phyloP scores from a whole-genome alignment of 2,329 filamentous ascomycete species.

The Ceratocystis diversiconidia region DNA sequence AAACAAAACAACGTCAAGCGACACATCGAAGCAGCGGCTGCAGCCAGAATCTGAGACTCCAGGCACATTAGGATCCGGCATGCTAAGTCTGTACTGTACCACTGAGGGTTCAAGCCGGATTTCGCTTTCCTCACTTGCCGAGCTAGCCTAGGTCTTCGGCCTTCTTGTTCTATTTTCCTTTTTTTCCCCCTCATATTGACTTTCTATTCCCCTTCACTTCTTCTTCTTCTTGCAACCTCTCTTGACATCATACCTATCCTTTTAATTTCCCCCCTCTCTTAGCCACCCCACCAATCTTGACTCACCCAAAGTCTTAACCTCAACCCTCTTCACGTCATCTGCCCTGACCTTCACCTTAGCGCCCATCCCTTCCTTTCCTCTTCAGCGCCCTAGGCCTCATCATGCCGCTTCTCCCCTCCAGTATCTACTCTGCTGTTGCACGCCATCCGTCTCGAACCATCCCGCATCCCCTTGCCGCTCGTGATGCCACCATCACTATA shows the following conservation, averaged over 20 bases:
- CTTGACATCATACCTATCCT: background rate
- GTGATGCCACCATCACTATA: slow-evolving; percentile 17
- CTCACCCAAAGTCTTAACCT: background rate
- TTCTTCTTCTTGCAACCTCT: background rate
- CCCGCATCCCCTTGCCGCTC: slow-evolving; percentile 26
- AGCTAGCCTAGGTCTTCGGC: too few relatives aligned
- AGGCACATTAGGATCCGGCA: background rate
- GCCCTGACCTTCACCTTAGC: background rate
- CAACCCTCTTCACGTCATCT: background rate
- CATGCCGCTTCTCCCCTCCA: slow-evolving; percentile 22
- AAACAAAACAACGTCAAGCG: background rate
- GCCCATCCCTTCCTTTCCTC: background rate
- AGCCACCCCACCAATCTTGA: too few relatives aligned
- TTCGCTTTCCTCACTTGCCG: too few relatives aligned
- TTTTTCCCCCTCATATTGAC: background rate
- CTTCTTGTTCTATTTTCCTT: background rate
- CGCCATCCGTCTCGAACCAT: slow-evolving; percentile 21
- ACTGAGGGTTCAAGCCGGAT: too few relatives aligned
- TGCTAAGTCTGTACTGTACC: too few relatives aligned
- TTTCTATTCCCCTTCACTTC: background rate
- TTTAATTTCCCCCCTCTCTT: background rate
- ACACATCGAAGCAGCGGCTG: background rate
- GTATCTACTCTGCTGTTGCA: background rate
- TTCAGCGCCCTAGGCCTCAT: slow-evolving; percentile 25
- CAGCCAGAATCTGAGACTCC: background rate